A percentile compares a stretch with the other conserved stretches of the same genome.
phyloP scores from a whole-genome alignment of 257 asterid genomes.

The Plantago ovata region DNA sequence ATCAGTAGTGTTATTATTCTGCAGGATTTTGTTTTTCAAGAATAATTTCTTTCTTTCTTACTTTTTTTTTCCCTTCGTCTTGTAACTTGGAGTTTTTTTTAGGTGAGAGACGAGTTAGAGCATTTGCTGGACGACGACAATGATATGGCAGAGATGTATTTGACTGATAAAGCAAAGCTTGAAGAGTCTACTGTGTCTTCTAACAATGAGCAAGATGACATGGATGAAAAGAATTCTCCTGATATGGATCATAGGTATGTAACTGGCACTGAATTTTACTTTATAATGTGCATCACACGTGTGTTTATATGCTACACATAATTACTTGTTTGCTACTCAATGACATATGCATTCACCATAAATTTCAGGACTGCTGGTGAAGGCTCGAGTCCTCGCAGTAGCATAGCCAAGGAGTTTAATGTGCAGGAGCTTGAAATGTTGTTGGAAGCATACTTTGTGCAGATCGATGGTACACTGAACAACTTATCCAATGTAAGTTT shows the following conservation, averaged over 20 bases:
- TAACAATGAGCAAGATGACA: constrained; percentile 34
- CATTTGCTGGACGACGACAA: constrained; percentile 84
- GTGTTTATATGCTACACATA: neutral
- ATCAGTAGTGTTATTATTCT: no score
- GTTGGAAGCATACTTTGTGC: constrained; percentile 86
- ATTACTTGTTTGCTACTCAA: neutral
- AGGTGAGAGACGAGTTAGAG: constrained; percentile 88
- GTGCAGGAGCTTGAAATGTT: constrained; percentile 93
- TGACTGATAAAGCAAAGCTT: constrained; percentile 56
- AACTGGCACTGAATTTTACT: neutral
- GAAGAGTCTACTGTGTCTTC: constrained; percentile 51
- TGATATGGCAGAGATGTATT: constrained; percentile 94
- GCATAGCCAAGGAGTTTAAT: constrained; percentile 43
- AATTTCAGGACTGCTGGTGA: constrained; percentile 1
- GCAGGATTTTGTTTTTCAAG: no score
- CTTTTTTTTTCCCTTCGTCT: neutral
- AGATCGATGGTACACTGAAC: constrained; percentile 71
- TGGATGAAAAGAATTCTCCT: constrained; percentile 31
- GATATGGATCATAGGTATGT: constrained; percentile 39
- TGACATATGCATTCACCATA: neutral
- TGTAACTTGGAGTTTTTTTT: neutral
- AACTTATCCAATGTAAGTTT: constrained; percentile 63
- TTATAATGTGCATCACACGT: neutral
- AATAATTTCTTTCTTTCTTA: neutral
- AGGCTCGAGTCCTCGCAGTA: constrained; percentile 28